These are phyloP conservation scores for Saturnispora serradocipensis DNA, from an alignment of 805 yeast species.

Conservation along the genomic window DNA sequence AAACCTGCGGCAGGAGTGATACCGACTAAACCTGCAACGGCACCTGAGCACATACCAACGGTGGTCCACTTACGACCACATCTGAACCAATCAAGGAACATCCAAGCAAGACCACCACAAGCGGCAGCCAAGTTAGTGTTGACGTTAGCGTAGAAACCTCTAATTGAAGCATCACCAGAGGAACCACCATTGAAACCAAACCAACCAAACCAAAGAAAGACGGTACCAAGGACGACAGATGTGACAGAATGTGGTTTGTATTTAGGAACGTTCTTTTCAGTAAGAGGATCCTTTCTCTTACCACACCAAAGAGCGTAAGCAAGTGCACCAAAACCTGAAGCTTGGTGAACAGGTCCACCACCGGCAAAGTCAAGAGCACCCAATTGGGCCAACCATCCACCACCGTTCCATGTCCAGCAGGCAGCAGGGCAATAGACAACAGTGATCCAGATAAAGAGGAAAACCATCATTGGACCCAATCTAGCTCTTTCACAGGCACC, in stretches of 20 bases:
- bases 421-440: constrained; percentile 95
- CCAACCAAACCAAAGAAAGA: constrained; percentile 98
- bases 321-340: constrained; percentile 90
- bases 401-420: constrained; percentile 94
- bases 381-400: constrained; percentile 77
- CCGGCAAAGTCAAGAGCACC: constrained; percentile 97
- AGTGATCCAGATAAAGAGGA: constrained; percentile 88
- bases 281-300: constrained; percentile 77
- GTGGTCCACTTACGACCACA: constrained; percentile 87
- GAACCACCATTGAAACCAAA: constrained; percentile 98
- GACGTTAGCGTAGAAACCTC: constrained; percentile 90
- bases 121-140: constrained; percentile 94
- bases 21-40: constrained; percentile 88
- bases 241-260: constrained; percentile 93
- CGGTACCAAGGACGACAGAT: constrained; percentile 84
- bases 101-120: constrained; percentile 88
- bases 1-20: constrained; percentile 96
- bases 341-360: constrained; percentile 96
- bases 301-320: constrained; percentile 90
- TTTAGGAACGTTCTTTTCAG: constrained; percentile 64
- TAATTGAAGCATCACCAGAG: constrained; percentile 84
- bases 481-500: constrained; percentile 98
- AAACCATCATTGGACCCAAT: constrained; percentile 92
- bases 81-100: constrained; percentile 82
- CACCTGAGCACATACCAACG: constrained; percentile 90